Evolutionary conservation across 2,329 filamentous ascomycete species (phyloP).

Genomic region (Fonsecaea monophora): DNA sequence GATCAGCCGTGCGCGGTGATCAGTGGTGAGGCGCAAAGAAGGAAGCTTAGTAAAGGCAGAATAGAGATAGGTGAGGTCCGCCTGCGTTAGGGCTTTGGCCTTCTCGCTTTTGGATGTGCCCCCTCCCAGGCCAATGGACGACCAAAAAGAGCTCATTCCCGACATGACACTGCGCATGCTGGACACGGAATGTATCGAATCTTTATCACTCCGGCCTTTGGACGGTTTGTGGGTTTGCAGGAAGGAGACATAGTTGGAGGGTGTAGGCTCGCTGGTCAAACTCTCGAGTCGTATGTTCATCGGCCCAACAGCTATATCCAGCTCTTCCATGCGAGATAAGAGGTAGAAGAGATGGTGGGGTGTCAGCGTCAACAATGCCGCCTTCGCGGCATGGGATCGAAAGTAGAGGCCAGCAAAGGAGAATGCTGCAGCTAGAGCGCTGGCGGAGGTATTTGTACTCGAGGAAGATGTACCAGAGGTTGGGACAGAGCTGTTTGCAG

Average conservation of each 20-base stretch:
- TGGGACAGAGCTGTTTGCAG: constrained; percentile 63
- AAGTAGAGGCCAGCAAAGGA: constrained; percentile 87
- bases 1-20: constrained; percentile 88
- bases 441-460: constrained; percentile 69
- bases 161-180: constrained; percentile 98
- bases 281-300: constrained; percentile 97
- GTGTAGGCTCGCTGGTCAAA: constrained; percentile 83
- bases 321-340: constrained; percentile 90
- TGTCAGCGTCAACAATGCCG: constrained; percentile 88
- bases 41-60: constrained; percentile 99
- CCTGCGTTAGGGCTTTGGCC: constrained; percentile 82
- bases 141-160: constrained; percentile 92
- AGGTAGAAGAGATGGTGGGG: constrained; percentile 97
- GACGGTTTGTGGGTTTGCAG: constrained; percentile 73
- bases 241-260: constrained; percentile 95
- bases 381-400: constrained; percentile 82
- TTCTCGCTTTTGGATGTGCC: constrained; percentile 84
- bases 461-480: constrained; percentile 62
- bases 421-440: constrained; percentile 78
- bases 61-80: constrained; percentile 94
- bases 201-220: constrained; percentile 80
- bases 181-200: constrained; percentile 93
- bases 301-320: constrained; percentile 86
- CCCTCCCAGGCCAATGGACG: constrained; percentile 80
- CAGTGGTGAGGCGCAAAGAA: constrained; percentile 85